Evolutionary conservation across 345 rosid species (phyloP).

Genomic region (Mercurialis annua): DNA sequence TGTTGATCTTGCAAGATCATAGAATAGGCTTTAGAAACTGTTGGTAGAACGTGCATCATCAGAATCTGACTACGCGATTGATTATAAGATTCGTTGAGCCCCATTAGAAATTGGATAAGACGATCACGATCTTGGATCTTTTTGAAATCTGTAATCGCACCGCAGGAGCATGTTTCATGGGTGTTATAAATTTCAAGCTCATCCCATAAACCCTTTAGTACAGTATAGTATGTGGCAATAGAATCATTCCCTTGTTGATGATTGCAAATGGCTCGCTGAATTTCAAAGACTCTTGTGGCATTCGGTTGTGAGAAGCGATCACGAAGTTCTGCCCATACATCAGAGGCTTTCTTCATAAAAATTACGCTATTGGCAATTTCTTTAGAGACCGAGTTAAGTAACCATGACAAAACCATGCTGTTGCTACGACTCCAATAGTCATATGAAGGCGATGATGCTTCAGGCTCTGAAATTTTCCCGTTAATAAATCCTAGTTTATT

Average conservation of each 20-base stretch:
- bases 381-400: neutral
- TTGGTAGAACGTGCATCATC: neutral
- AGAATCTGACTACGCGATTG: neutral
- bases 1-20: neutral
- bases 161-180: neutral
- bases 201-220: constrained; percentile 2
- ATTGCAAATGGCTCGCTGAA: neutral
- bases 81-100: neutral
- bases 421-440: neutral
- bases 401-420: neutral
- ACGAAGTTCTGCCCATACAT: neutral
- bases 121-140: neutral
- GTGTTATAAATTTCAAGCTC: neutral
- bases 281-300: neutral
- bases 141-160: neutral
- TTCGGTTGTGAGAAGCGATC: neutral
- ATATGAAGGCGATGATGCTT: neutral
- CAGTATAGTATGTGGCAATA: neutral
- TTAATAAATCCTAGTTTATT: constrained; percentile 1
- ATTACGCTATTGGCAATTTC: neutral
- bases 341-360: neutral
- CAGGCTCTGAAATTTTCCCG: neutral
- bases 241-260: neutral
- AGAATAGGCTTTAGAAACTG: neutral
- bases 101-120: constrained; percentile 1